Evolutionary conservation across 352 stramenopile genomes (phyloP), one percentile per base, ranked within the genome.

Genomic region (Globisporangium splendens): DNA sequence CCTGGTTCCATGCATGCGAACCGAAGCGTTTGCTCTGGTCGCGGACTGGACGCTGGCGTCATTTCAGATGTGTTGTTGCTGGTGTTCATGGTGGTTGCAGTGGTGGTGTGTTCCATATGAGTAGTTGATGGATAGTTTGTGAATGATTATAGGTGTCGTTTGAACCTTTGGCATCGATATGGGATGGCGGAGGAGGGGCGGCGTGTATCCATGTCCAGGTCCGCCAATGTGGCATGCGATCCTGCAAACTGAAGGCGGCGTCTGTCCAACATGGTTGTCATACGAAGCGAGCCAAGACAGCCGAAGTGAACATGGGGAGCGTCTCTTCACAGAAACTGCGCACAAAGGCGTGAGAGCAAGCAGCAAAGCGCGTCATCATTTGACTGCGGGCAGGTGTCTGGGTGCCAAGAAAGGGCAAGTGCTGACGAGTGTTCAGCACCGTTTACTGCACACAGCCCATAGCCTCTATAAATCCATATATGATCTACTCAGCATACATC

Each of bases 141-240:
- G 35, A 56, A 49, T 56, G 51, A 33, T 18, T 44, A 7, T 44
- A 44, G 39, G 39, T n/a, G 39, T 35, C 28, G 5, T 35, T 35
- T 35, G 28, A 35, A 35, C 38, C 50, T 46, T 35, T n/a, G 18
- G 14, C 11, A 5, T 39, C 21, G 33, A 31, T 38, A 54, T 21
- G 28, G 24, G 6, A 42, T 46, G 35, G 21, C 13, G 50, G 22
- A 28, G 4, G 21, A 28, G n/a, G n/a, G n/a, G n/a, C n/a, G n/a
- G n/a, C 28, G 28, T 57, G 51, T 57, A 57, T 57, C 51, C 51
- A 57, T 57, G 51, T 49, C 51, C 51, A 57, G 17, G 51, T 49
- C 39, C 22, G 7, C 5, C 43, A 47, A 18, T 17, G 21, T 46
- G 28, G 35, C 38, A 28, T 49, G 38, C 20, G 51, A 49, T 57